These are phyloP conservation scores for Euphorbia peplus DNA, from an alignment of 345 rosid species.

Conservation along the genomic window DNA sequence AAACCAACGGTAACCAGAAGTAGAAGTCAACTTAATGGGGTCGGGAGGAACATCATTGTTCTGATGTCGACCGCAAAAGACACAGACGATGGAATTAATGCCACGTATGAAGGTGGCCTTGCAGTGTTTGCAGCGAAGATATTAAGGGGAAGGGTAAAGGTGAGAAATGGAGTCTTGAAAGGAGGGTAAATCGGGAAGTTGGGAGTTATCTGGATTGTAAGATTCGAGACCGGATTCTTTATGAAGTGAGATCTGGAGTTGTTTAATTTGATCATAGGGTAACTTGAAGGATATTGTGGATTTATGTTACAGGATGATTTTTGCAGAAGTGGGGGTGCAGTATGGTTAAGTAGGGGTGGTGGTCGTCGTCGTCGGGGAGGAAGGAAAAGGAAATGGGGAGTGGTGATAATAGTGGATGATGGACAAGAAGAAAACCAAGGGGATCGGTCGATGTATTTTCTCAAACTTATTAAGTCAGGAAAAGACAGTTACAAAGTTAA, in stretches of 20 bases:
- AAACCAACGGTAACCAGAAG: slow-evolving; percentile 60
- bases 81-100: slow-evolving; percentile 54
- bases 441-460: no score
- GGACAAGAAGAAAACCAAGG: no score
- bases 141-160: slow-evolving; percentile 56
- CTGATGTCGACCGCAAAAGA: slow-evolving; percentile 64
- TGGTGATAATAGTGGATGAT: no score
- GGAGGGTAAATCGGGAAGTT: slow-evolving; percentile 40
- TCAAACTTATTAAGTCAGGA: no score
- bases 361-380: no score
- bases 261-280: slow-evolving; percentile 52
- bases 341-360: no score
- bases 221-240: slow-evolving; percentile 51
- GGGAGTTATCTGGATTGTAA: slow-evolving; percentile 39
- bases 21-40: slow-evolving; percentile 60
- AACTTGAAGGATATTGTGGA: slow-evolving; percentile 51
- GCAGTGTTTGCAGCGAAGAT: slow-evolving; percentile 69
- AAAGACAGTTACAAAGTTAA: no score
- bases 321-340: no score
- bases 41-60: slow-evolving; percentile 44
- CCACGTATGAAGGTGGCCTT: slow-evolving; percentile 63
- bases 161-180: slow-evolving; percentile 43
- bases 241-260: slow-evolving; percentile 61
- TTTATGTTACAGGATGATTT: background rate
- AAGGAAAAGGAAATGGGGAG: no score